Conservation (phyloP, 371 early-diverging fungal species). For the Actinomucor elegans region DNA sequence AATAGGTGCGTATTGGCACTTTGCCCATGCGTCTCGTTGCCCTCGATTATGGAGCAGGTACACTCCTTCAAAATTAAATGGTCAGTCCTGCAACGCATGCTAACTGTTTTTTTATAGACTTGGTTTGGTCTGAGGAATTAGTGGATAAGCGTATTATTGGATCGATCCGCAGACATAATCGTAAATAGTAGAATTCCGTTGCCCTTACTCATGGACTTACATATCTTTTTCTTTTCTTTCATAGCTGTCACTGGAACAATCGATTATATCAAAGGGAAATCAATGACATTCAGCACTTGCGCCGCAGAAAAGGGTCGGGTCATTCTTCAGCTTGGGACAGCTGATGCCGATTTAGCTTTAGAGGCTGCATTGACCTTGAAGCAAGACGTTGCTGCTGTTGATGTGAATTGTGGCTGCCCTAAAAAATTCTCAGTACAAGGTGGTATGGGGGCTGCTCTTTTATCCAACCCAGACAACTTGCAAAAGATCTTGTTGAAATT, state of each 20-base stretch:
- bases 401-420: constrained; percentile 97
- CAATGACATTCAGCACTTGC: constrained; percentile 64
- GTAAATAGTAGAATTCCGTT: constrained; percentile 29
- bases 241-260: constrained; percentile 67
- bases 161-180: constrained; percentile 74
- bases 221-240: too few species aligned
- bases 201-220: neutral
- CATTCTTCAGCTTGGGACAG: constrained; percentile 81
- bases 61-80: neutral
- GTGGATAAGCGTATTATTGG: constrained; percentile 87
- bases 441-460: constrained; percentile 95
- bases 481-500: constrained; percentile 73
- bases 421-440: constrained; percentile 92
- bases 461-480: constrained; percentile 82
- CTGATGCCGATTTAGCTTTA: constrained; percentile 84
- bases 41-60: constrained; percentile 88
- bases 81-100: neutral
- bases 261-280: constrained; percentile 61
- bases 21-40: constrained; percentile 86
- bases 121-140: constrained; percentile 92
- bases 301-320: constrained; percentile 64
- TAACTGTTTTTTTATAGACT: constrained; percentile 51
- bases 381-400: constrained; percentile 86
- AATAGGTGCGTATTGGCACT: constrained; percentile 85
- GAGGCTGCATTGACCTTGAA: constrained; percentile 83